Conservation (phyloP, 176 grass and related monocot genomes). For the Aegilops umbellulata region DNA sequence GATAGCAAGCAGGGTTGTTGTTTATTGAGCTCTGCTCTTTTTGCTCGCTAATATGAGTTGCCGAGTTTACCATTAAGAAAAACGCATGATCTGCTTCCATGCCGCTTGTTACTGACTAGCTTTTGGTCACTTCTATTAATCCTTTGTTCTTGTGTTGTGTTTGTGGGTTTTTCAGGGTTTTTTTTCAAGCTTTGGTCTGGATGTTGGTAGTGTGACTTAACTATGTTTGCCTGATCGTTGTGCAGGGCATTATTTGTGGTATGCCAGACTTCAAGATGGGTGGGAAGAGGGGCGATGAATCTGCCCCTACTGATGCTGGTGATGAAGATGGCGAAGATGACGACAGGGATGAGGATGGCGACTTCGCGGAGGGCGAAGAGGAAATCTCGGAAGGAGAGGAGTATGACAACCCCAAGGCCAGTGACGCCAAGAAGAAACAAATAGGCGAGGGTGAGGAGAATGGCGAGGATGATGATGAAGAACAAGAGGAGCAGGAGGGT, state of each 20-base stretch:
- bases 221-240: constrained; percentile 14
- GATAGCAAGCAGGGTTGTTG: neutral
- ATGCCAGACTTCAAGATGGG: constrained; percentile 40
- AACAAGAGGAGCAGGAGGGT: constrained; percentile 42
- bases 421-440: constrained; percentile 46
- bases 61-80: neutral
- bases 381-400: constrained; percentile 62
- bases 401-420: constrained; percentile 53
- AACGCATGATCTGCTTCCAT: neutral
- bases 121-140: neutral
- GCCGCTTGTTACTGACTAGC: neutral
- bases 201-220: neutral
- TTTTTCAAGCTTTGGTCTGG: neutral
- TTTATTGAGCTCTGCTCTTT: neutral
- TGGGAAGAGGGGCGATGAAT: constrained; percentile 21
- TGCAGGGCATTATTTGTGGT: constrained; percentile 29
- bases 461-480: constrained; percentile 58
- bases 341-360: constrained; percentile 48
- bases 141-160: neutral
- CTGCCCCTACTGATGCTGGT: constrained; percentile 52
- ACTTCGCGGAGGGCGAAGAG: constrained; percentile 56
- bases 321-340: constrained; percentile 51
- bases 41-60: neutral
- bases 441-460: constrained; percentile 57
- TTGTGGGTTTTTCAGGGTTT: neutral